These are phyloP conservation scores for Craterostigma plantagineum DNA, from an alignment of 257 asterid genomes.

Conservation along the genomic window DNA sequence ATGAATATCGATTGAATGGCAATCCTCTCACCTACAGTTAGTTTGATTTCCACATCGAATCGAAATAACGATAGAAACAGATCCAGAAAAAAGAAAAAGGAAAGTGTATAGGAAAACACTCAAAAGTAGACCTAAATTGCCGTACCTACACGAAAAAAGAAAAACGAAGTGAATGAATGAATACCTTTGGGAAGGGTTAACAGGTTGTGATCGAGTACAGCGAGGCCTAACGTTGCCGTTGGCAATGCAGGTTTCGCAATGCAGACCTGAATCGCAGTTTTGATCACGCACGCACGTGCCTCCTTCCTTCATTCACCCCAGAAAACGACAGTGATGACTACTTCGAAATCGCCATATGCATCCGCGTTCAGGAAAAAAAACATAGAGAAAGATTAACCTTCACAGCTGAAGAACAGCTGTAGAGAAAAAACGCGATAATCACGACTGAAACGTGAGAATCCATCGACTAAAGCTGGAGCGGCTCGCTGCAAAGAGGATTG, in stretches of 20 bases:
- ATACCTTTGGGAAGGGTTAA: constrained; percentile 59
- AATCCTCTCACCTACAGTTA: constrained; percentile 34
- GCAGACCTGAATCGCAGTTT: constrained; percentile 52
- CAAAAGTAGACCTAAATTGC: background rate
- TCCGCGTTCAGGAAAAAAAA: no score
- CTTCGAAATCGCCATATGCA: no score
- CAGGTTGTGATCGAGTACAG: constrained; percentile 62
- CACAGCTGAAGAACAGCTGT: constrained; percentile 28
- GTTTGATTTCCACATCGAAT: background rate
- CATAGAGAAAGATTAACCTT: constrained; percentile 25
- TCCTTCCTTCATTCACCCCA: constrained; percentile 49
- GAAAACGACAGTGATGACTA: background rate
- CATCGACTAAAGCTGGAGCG: constrained; percentile 13
- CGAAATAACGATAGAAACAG: no score
- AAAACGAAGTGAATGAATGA: constrained; percentile 8
- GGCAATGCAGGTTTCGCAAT: constrained; percentile 78
- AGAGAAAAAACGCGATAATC: constrained; percentile 21
- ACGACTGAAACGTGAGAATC: constrained; percentile 13
- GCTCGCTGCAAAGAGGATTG: constrained; percentile 6
- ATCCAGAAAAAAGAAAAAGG: background rate
- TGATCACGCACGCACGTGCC: constrained; percentile 30
- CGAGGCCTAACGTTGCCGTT: constrained; percentile 53
- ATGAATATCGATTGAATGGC: constrained; percentile 78
- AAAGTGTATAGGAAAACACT: constrained; percentile 3
- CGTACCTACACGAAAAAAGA: background rate